These are phyloP conservation scores for Tuber aestivum DNA, from an alignment of 495 filamentous ascomycete genomes.

Conservation along the genomic window DNA sequence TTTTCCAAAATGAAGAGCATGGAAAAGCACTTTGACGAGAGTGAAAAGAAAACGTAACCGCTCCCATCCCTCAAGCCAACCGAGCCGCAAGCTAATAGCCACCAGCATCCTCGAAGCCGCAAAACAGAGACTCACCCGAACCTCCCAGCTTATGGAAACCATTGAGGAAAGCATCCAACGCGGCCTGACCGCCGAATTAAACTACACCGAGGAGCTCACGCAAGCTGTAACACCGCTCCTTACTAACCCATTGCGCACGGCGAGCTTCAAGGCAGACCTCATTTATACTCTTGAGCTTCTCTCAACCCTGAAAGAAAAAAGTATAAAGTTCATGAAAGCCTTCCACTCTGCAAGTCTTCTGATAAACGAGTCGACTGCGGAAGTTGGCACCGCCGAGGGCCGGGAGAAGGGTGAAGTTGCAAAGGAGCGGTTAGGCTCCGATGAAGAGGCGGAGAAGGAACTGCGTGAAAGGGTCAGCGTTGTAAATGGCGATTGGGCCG, in stretches of 20 bases:
- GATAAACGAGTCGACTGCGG: slow-evolving; percentile 23
- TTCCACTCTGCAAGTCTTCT: slow-evolving; percentile 38
- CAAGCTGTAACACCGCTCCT: slow-evolving; percentile 32
- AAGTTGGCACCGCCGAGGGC: slow-evolving; percentile 41
- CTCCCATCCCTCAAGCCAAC: not conserved
- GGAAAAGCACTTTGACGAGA: slow-evolving; percentile 46
- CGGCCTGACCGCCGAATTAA: slow-evolving; percentile 41
- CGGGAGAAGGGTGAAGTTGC: slow-evolving; percentile 28
- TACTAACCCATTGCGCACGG: slow-evolving; percentile 13
- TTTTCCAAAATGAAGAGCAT: slow-evolving; percentile 45
- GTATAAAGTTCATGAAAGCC: slow-evolving; percentile 39
- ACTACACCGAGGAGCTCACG: slow-evolving; percentile 38
- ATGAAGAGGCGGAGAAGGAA: slow-evolving; percentile 38
- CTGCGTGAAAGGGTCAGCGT: slow-evolving; percentile 38
- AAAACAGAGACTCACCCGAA: slow-evolving; percentile 30
- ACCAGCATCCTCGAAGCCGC: slow-evolving; percentile 23
- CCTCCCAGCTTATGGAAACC: slow-evolving; percentile 32
- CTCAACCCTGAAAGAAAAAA: slow-evolving; percentile 23
- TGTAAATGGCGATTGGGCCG: slow-evolving; percentile 34
- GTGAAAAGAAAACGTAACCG: slow-evolving; percentile 42
- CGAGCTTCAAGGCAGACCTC: slow-evolving; percentile 29
- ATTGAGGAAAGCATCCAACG: slow-evolving; percentile 42
- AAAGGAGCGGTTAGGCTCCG: slow-evolving; percentile 30
- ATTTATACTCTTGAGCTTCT: slow-evolving; percentile 30
- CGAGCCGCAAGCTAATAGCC: slow-evolving; percentile 5